Percentiles rank a stretch among this genome's conserved stretches.
Conservation (phyloP, 257 asterid genomes). For the Galeopsis tetrahit region DNA sequence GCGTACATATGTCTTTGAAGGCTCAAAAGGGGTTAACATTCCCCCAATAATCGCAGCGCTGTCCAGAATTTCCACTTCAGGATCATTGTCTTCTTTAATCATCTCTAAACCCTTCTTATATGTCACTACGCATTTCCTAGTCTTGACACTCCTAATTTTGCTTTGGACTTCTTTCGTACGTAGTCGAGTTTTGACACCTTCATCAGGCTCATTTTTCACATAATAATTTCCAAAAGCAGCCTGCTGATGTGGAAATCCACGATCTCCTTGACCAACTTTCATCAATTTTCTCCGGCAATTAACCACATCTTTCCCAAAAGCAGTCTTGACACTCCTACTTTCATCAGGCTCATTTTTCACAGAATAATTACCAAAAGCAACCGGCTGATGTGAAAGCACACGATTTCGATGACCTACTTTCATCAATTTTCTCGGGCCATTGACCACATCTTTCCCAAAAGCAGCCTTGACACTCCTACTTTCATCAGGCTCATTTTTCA, state of each 20-base stretch:
- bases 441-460: neutral
- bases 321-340: neutral
- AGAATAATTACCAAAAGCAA: no score
- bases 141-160: neutral
- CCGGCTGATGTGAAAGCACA: no score
- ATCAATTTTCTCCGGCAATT: neutral
- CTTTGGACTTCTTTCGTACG: neutral
- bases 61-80: slow-evolving; percentile 35
- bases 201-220: slow-evolving; percentile 19
- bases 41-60: slow-evolving; percentile 10
- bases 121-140: neutral
- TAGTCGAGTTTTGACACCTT: neutral
- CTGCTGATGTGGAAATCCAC: neutral
- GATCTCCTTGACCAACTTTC: neutral
- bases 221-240: neutral
- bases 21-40: slow-evolving; percentile 22
- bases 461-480: neutral
- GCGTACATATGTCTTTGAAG: slow-evolving; percentile 26
- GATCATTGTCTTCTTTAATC: neutral
- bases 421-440: no score
- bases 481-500: no score
- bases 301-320: neutral
- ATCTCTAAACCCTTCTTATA: neutral
- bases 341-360: neutral
- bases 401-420: no score